Evolutionary conservation across 2,329 filamentous ascomycete species (phyloP).

Genomic region (Aspergillus pseudonomiae): DNA sequence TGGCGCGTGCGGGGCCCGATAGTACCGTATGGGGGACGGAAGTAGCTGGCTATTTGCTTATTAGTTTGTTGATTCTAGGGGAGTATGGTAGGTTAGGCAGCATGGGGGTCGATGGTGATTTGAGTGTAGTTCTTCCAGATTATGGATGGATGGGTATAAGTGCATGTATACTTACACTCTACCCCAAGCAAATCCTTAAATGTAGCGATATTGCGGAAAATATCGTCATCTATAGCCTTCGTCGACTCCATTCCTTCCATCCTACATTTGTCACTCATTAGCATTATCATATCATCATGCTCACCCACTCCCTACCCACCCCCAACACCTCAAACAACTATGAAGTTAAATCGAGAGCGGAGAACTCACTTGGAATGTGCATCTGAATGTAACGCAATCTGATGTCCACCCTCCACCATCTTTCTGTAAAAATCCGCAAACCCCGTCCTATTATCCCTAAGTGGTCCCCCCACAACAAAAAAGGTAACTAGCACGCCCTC

Average conservation of each 20-base stretch:
- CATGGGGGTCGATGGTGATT: background rate
- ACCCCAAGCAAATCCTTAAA: constrained; percentile 36
- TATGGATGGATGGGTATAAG: background rate
- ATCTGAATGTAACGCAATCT: constrained; percentile 69
- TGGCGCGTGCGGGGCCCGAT: constrained; percentile 69
- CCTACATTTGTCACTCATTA: constrained; percentile 22
- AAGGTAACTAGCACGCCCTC: constrained; percentile 69
- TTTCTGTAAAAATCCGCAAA: constrained; percentile 66
- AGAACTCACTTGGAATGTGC: constrained; percentile 63
- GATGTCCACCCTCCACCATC: constrained; percentile 65
- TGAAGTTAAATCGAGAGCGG: no score
- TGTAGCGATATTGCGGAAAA: constrained; percentile 35
- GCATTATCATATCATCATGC: background rate
- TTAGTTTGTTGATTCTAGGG: background rate
- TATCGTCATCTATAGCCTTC: constrained; percentile 42
- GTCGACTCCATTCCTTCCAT: constrained; percentile 39
- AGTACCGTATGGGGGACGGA: constrained; percentile 70
- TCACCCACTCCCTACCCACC: background rate
- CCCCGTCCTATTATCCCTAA: constrained; percentile 62
- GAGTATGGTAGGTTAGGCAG: background rate
- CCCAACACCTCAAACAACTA: background rate
- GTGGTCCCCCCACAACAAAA: constrained; percentile 68
- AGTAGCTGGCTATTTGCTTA: constrained; percentile 52
- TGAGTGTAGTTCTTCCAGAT: background rate
- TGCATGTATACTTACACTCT: constrained; percentile 29